Evolutionary conservation across 495 filamentous ascomycete genomes (phyloP), one percentile per base, ranked within the genome.

Genomic region (Clavariopsis aquatica): DNA sequence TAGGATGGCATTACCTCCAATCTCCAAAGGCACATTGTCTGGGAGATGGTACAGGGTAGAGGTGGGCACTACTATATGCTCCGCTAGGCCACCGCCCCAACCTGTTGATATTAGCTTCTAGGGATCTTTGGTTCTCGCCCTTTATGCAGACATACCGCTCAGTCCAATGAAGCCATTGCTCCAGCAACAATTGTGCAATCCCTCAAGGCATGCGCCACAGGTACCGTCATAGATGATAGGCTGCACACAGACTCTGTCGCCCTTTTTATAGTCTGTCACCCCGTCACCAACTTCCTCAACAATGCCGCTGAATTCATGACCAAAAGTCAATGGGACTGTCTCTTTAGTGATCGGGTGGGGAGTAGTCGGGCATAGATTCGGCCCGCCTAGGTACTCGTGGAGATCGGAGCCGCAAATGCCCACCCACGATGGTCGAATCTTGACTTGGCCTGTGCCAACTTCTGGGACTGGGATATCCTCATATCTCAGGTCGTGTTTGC

Each of bases 341-440:
- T 80, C 81, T 27, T 80, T 78, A 6, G 85, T 87, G 36, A 87
- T 76, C 0, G 81, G 80, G 71, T 89, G 86, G 0, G 84, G 84
- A 13, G 71, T 74, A 9, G 74, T 77, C 6, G 84, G 85, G n/a
- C 81, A 78, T n/a, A 82, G 71, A n/a, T 72, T 78, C 22, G 82
- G 81, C 1, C 85, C 84, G 24, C 77, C 74, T 12, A 83, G 71
- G 65, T 84, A 88, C 63, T 88, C 84, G 62, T 89, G 84, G 9
- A 89, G 74, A 71, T 87, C 84, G 82, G 49, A 17, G 4, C 84
- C 84, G 70, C 84, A 87, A 27, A 87, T 85, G 10, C 84, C 84
- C 38, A 80, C 79, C 70, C 79, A 87, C 1, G 80, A 79, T 27
- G 83, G 83, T 71, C 76, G 77, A 27, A 85, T 65, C 59, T 78